Conservation (phyloP, 257 asterid genomes). For the Verbena officinalis region DNA sequence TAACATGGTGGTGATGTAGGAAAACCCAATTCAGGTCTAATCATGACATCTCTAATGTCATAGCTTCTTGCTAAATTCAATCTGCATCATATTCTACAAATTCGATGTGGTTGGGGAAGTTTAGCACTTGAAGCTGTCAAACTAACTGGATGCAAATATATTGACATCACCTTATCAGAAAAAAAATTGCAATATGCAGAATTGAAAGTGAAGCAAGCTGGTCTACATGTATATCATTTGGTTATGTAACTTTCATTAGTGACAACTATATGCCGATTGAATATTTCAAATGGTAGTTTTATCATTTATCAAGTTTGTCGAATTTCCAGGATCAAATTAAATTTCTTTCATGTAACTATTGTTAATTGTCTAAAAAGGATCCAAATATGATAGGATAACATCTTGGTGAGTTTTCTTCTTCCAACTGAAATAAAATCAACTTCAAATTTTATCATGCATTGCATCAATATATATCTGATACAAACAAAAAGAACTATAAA, state of each 20-base stretch:
- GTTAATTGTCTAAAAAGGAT: constrained; percentile 53
- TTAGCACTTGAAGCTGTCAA: constrained; percentile 64
- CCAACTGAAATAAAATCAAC: no score
- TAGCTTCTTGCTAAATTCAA: no score
- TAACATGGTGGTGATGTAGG: no score
- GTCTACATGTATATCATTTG: constrained; percentile 51
- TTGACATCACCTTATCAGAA: constrained; percentile 68
- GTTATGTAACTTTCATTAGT: no score
- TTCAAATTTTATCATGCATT: no score
- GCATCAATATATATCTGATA: no score
- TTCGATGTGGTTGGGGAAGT: constrained; percentile 80
- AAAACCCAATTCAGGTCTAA: no score
- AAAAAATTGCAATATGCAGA: constrained; percentile 55
- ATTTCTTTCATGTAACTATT: constrained; percentile 64
- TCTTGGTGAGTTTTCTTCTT: constrained; percentile 48
- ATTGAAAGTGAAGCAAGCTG: constrained; percentile 55
- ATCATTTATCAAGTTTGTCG: not conserved
- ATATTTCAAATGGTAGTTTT: no score
- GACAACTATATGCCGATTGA: not conserved
- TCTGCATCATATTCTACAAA: constrained; percentile 70
- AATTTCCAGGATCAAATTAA: constrained; percentile 52
- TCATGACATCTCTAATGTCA: no score
- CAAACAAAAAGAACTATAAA: no score
- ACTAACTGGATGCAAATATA: constrained; percentile 69
- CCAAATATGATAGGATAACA: constrained; percentile 63